A percentile compares a stretch with the other conserved stretches of the same genome.
phyloP scores from a whole-genome alignment of 2,329 filamentous ascomycete genomes.

The Fusarium sp. region DNA sequence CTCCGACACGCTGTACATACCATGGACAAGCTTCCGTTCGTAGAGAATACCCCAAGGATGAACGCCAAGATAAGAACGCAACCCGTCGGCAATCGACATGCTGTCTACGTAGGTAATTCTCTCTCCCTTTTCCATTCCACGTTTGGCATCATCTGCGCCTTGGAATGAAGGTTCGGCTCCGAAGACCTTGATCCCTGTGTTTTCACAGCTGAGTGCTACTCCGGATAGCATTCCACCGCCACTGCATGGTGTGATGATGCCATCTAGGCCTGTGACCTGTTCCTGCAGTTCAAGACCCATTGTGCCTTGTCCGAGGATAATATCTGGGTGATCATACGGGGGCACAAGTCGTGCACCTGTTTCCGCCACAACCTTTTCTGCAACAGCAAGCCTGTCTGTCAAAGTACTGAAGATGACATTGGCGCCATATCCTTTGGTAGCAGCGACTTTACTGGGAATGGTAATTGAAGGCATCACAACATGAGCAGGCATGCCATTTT shows the following conservation, averaged over 20 bases:
- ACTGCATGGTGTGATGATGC: background rate
- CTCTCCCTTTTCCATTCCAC: background rate
- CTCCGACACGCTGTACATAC: slow-evolving; percentile 5
- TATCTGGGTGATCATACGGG: background rate
- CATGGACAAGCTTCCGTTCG: background rate
- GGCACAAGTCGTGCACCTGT: slow-evolving; percentile 3
- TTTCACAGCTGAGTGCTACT: background rate
- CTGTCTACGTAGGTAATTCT: background rate
- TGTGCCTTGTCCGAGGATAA: background rate
- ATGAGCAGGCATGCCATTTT: slow-evolving; percentile 3
- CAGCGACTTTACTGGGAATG: background rate
- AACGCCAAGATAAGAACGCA: background rate
- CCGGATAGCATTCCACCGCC: background rate
- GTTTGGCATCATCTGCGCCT: slow-evolving; percentile 7
- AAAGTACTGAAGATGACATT: slow-evolving; percentile 2
- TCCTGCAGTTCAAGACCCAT: slow-evolving; percentile 1
- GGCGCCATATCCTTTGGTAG: slow-evolving; percentile 1
- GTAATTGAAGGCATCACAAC: slow-evolving; percentile 11
- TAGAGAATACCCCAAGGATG: background rate
- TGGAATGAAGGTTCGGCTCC: slow-evolving; percentile 1
- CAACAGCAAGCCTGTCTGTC: background rate
- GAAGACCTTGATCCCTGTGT: background rate
- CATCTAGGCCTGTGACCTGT: background rate
- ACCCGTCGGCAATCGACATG: background rate
- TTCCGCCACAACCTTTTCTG: background rate